These are phyloP conservation scores for Polytrichum formosum DNA, from an alignment of 225 moss, liverwort and hornwort genomes.

Conservation along the genomic window DNA sequence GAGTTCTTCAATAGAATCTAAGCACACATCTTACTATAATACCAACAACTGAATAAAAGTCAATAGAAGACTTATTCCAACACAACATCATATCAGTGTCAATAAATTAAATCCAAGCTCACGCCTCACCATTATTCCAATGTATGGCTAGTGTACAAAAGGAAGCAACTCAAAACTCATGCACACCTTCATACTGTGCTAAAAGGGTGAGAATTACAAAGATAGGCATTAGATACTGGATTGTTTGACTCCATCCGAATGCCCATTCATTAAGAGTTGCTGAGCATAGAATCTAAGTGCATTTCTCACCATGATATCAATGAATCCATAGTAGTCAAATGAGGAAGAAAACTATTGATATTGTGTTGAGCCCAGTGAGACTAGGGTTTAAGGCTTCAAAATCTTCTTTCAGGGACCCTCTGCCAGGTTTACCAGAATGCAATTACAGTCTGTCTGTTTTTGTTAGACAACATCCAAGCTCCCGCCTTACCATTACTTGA, in stretches of 20 bases:
- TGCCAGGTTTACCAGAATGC: neutral
- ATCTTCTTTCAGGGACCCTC: neutral
- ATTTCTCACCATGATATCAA: too few relatives aligned
- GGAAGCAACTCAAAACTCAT: neutral
- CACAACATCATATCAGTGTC: constrained; percentile 7
- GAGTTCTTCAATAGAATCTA: too few relatives aligned
- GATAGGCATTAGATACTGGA: neutral
- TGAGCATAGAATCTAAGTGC: too few relatives aligned
- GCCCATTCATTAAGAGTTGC: too few relatives aligned
- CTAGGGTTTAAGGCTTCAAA: too few relatives aligned
- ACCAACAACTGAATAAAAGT: too few relatives aligned
- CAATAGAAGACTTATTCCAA: neutral
- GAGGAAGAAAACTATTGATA: neutral
- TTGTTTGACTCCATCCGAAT: too few relatives aligned
- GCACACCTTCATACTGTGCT: neutral
- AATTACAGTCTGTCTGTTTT: constrained; percentile 5
- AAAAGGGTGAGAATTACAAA: neutral
- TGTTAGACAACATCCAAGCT: neutral
- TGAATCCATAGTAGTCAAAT: too few relatives aligned
- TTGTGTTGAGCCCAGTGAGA: neutral
- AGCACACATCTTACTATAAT: too few relatives aligned
- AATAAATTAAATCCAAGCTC: neutral
- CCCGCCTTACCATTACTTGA: neutral
- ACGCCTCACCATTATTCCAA: neutral
- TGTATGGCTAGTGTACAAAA: neutral